phyloP scores from a whole-genome alignment of 192 early-diverging fungal genomes.

The Martensiomyces pterosporus region DNA sequence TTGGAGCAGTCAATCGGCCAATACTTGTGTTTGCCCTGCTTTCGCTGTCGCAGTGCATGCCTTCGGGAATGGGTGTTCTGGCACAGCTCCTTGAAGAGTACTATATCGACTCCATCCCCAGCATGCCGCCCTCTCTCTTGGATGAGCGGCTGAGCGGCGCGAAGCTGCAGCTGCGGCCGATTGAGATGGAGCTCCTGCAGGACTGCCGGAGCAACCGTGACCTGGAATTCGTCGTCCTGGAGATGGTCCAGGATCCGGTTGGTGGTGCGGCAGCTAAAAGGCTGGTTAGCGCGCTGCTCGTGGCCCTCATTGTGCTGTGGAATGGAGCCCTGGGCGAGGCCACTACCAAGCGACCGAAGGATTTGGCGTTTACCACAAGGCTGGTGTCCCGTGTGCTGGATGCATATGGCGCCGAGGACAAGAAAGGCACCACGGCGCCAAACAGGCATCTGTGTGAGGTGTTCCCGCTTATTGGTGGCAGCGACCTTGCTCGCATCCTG shows the following conservation, averaged over 20 bases:
- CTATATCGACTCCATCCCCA: slow-evolving; percentile 32
- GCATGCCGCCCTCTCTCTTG: slow-evolving; percentile 26
- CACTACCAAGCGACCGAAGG: slow-evolving; percentile 14
- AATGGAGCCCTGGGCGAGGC: slow-evolving; percentile 37
- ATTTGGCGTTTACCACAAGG: slow-evolving; percentile 26
- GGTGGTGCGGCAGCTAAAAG: slow-evolving; percentile 9
- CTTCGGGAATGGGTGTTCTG: slow-evolving; percentile 11
- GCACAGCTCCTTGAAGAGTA: slow-evolving; percentile 32
- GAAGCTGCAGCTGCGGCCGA: slow-evolving; percentile 17
- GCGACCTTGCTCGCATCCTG: slow-evolving; percentile 31
- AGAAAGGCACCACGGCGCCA: background rate
- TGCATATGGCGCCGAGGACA: slow-evolving; percentile 10
- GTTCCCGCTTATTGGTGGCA: slow-evolving; percentile 21
- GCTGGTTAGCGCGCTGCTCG: slow-evolving; percentile 30
- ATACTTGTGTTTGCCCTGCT: slow-evolving; percentile 19
- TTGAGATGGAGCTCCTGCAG: slow-evolving; percentile 40
- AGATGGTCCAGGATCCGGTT: slow-evolving; percentile 4
- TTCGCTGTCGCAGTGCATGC: slow-evolving; percentile 3
- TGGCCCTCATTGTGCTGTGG: slow-evolving; percentile 37
- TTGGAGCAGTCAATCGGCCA: slow-evolving; percentile 4
- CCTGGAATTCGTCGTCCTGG: slow-evolving; percentile 17
- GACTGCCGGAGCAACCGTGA: slow-evolving; percentile 30
- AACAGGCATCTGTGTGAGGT: slow-evolving; percentile 8
- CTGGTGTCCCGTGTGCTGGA: slow-evolving; percentile 15
- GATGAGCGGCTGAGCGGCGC: slow-evolving; percentile 24